phyloP scores from a whole-genome alignment of 163 green algal species.

The Prototheca wickerhamii region DNA sequence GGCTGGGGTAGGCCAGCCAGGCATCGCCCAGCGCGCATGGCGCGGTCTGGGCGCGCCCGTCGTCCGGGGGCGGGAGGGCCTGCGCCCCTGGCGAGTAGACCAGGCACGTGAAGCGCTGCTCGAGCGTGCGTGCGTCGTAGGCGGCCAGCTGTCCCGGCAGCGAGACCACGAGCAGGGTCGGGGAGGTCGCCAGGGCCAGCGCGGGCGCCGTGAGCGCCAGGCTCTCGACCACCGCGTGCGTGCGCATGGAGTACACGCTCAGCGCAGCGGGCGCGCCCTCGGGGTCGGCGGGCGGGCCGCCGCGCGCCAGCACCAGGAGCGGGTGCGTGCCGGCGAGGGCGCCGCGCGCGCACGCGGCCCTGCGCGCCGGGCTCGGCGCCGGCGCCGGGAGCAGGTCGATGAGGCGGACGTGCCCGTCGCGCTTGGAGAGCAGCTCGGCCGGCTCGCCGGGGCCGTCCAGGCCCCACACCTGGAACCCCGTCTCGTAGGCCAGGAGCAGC shows the following conservation, averaged over 20 bases:
- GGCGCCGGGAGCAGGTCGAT: background rate
- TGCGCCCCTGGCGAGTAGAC: conserved; percentile 29
- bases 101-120: conserved; percentile 38
- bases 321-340: conserved; percentile 13
- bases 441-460: conserved; percentile 9
- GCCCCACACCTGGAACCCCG: conserved; percentile 37
- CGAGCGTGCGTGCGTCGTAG: conserved; percentile 34
- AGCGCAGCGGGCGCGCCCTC: conserved; percentile 1
- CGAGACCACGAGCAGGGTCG: conserved; percentile 26
- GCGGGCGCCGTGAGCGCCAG: conserved; percentile 21
- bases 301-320: conserved; percentile 22
- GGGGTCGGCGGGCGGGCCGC: background rate
- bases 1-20: conserved; percentile 41
- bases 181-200: conserved; percentile 15
- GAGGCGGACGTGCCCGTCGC: conserved; percentile 26
- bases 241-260: conserved; percentile 31
- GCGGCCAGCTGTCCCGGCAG: conserved; percentile 36
- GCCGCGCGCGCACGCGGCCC: background rate
- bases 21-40: conserved; percentile 30
- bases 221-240: conserved; percentile 12
- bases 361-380: background rate
- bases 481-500: conserved; percentile 32
- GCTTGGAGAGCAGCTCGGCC: conserved; percentile 20
- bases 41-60: background rate
- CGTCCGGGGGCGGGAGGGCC: background rate